These are phyloP conservation scores for Kwoniella bestiolae DNA, from an alignment of 768 basidiomycete genomes.

Conservation along the genomic window DNA sequence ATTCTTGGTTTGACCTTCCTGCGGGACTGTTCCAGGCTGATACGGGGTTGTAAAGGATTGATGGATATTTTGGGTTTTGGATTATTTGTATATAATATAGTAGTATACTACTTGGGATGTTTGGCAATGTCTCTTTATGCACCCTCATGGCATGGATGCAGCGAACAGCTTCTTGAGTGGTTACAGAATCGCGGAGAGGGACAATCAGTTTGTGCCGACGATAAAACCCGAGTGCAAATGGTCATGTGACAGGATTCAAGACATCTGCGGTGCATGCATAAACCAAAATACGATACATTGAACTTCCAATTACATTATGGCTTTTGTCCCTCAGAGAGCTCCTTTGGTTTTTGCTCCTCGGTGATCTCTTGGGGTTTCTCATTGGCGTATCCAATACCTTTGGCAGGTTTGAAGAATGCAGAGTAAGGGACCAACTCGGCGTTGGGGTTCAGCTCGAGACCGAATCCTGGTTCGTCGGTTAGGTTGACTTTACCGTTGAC, in stretches of 20 bases:
- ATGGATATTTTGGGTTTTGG: not conserved
- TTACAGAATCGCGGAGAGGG: too few relatives aligned
- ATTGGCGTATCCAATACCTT: slow-evolving; percentile 38
- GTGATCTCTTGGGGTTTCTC: slow-evolving; percentile 21
- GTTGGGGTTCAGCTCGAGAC: slow-evolving; percentile 59
- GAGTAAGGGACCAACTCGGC: slow-evolving; percentile 55
- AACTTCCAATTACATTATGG: not conserved
- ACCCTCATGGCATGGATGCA: too few relatives aligned
- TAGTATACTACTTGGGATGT: too few relatives aligned
- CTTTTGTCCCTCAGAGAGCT: too few relatives aligned
- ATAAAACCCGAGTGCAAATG: too few relatives aligned
- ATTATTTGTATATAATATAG: not conserved
- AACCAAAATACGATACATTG: not conserved
- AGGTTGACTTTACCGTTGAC: slow-evolving; percentile 58
- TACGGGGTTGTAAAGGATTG: not conserved
- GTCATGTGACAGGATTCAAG: not conserved
- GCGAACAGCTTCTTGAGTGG: too few relatives aligned
- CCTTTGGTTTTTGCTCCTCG: slow-evolving; percentile 1
- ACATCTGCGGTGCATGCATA: not conserved
- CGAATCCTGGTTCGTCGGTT: slow-evolving; percentile 59
- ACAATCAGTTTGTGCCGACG: too few relatives aligned
- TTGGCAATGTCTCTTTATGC: too few relatives aligned
- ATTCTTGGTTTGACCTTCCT: slow-evolving; percentile 54
- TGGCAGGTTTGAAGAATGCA: slow-evolving; percentile 41
- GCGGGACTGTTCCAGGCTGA: slow-evolving; percentile 41